phyloP scores from a whole-genome alignment of 768 basidiomycete species.

The Gymnopilus junonius region DNA sequence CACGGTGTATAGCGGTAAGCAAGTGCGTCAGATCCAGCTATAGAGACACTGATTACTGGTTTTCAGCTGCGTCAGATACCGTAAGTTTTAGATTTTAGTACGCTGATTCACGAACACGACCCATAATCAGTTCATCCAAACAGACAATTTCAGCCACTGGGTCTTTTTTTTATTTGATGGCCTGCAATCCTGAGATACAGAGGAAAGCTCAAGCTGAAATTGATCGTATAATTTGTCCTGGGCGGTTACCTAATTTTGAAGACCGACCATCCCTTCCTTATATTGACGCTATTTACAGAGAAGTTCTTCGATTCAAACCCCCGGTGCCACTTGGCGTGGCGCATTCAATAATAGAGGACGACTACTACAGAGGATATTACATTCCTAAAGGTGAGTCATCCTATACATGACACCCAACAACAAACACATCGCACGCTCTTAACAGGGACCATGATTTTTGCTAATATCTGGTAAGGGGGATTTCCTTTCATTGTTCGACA shows the following conservation, averaged over 20 bases:
- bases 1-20: background rate
- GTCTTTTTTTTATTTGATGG: conserved; percentile 33
- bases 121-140: no score
- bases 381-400: conserved; percentile 17
- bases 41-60: background rate
- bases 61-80: conserved; percentile 16
- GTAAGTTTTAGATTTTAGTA: background rate
- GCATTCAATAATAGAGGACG: conserved; percentile 27
- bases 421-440: no score
- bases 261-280: conserved; percentile 35
- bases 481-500: background rate
- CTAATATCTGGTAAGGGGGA: background rate
- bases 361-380: conserved; percentile 30
- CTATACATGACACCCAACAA: no score
- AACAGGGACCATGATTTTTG: background rate
- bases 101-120: no score
- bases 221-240: conserved; percentile 33
- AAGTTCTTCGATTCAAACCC: conserved; percentile 20
- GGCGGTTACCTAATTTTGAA: conserved; percentile 32
- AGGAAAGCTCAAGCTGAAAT: conserved; percentile 38
- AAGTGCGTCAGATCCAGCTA: background rate
- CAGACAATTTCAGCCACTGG: conserved; percentile 19
- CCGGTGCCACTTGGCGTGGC: conserved; percentile 21
- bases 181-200: conserved; percentile 34
- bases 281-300: conserved; percentile 25